Percentiles rank a stretch among this genome's conserved stretches.
These are phyloP conservation scores for Theileria annulata DNA, from an alignment of 169 alveolate species.

Conservation along the genomic window DNA sequence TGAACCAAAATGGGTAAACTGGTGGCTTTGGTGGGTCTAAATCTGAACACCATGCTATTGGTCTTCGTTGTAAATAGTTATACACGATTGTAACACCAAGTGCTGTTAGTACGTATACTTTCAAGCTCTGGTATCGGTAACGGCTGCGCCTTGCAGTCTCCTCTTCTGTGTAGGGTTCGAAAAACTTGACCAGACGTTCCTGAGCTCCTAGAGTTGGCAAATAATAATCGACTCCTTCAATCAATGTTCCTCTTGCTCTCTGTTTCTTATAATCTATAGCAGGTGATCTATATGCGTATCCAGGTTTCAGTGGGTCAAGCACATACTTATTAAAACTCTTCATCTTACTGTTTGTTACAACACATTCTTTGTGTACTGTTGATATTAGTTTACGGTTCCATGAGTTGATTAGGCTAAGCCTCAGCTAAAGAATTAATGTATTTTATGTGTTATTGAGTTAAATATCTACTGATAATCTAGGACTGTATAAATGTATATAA, in stretches of 20 bases:
- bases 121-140: slow-evolving; percentile 80
- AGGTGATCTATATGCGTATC: slow-evolving; percentile 71
- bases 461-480: too few relatives aligned
- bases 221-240: slow-evolving; percentile 83
- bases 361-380: slow-evolving; percentile 63
- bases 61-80: slow-evolving; percentile 81
- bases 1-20: slow-evolving; percentile 86
- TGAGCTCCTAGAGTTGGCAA: slow-evolving; percentile 76
- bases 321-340: slow-evolving; percentile 72
- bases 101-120: slow-evolving; percentile 77
- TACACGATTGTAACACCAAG: slow-evolving; percentile 82
- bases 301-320: slow-evolving; percentile 78
- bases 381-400: slow-evolving; percentile 78
- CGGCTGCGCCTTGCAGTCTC: slow-evolving; percentile 77
- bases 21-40: slow-evolving; percentile 85
- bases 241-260: slow-evolving; percentile 82
- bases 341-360: slow-evolving; percentile 69
- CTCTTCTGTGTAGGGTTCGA: slow-evolving; percentile 84
- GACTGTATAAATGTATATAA: not conserved
- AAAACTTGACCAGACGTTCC: slow-evolving; percentile 77
- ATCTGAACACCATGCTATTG: slow-evolving; percentile 87
- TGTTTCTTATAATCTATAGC: slow-evolving; percentile 84
- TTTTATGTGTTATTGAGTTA: not conserved
- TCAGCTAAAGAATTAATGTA: slow-evolving; percentile 34
- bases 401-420: slow-evolving; percentile 65